A percentile compares a stretch with the other conserved stretches of the same genome.
Conservation (phyloP, 441 rosid species). For the Hura crepitans region DNA sequence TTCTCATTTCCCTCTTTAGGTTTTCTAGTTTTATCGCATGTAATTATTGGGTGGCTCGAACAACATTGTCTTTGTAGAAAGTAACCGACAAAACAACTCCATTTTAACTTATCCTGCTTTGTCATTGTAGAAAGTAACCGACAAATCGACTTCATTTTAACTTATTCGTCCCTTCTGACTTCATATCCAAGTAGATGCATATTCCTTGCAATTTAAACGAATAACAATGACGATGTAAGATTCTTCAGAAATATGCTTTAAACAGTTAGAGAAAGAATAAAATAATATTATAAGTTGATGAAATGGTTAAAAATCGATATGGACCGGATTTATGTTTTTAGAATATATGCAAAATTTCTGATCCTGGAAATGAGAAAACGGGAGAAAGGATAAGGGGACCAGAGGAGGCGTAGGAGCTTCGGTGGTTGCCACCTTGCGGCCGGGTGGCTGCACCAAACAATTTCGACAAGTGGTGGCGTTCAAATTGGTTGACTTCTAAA, state of each 20-base stretch:
- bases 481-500: conserved; percentile 13
- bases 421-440: background rate
- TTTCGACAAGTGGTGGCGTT: background rate
- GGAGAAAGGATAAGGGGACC: background rate
- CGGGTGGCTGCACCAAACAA: background rate
- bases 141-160: background rate
- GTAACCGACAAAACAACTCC: background rate
- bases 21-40: background rate
- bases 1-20: background rate
- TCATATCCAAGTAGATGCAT: too few species aligned
- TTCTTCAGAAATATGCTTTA: too few species aligned
- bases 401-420: conserved; percentile 2
- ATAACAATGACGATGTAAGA: too few species aligned
- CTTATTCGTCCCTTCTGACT: background rate
- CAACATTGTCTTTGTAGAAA: background rate
- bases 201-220: too few species aligned
- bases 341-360: background rate
- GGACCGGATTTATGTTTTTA: too few species aligned
- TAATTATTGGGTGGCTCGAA: background rate
- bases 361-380: background rate
- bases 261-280: too few species aligned
- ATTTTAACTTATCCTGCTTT: background rate
- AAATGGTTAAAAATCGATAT: too few species aligned
- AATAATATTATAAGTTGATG: too few species aligned
- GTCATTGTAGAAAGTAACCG: background rate